Evolutionary conservation across 768 basidiomycete genomes (phyloP).

Genomic region (Trametes elegans): DNA sequence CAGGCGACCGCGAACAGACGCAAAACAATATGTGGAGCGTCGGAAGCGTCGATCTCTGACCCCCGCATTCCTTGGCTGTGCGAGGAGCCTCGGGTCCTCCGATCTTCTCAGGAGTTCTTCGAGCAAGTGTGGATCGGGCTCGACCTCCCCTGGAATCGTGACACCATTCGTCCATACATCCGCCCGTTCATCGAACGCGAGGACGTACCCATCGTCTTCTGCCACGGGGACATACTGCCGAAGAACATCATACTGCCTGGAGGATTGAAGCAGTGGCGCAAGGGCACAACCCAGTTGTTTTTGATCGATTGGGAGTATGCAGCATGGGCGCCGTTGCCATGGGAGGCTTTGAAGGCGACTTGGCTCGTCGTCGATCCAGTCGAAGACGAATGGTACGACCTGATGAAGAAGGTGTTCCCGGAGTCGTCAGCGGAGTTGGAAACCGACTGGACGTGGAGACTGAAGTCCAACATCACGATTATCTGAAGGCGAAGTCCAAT

Average conservation of each 20-base stretch:
- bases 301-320: conserved; percentile 20
- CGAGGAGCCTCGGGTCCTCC: conserved; percentile 5
- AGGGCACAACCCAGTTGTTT: not conserved
- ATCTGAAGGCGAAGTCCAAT: too few species aligned
- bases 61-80: conserved; percentile 19
- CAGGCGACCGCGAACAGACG: not conserved
- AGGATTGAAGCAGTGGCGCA: conserved; percentile 8
- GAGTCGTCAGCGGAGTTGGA: conserved; percentile 7
- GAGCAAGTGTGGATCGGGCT: conserved; percentile 14
- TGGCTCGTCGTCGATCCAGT: conserved; percentile 4
- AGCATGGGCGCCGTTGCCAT: conserved; percentile 17
- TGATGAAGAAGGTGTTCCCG: conserved; percentile 10
- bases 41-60: conserved; percentile 11
- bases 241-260: conserved; percentile 18
- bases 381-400: conserved; percentile 12
- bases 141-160: not conserved
- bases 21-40: not conserved
- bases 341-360: conserved; percentile 22
- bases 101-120: conserved; percentile 7
- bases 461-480: not conserved
- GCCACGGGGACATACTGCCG: conserved; percentile 15
- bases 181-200: conserved; percentile 12
- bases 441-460: conserved; percentile 15
- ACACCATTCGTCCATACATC: conserved; percentile 4
- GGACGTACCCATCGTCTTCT: conserved; percentile 19